Base-by-base conservation (phyloP, 306 rosid genomes). In the Malus sieversii region DNA sequence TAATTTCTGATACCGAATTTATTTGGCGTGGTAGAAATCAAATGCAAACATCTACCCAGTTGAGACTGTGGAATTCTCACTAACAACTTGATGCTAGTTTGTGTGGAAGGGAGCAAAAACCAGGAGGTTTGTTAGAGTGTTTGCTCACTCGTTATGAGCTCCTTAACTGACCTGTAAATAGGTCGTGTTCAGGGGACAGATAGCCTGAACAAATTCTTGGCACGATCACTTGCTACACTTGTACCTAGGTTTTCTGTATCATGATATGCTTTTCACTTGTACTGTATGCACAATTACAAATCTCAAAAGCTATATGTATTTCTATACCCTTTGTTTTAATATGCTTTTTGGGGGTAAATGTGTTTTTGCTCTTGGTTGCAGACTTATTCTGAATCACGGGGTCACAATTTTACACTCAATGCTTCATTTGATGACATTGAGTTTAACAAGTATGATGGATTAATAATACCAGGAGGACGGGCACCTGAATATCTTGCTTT, bases 401-500 rank as follows among this genome's bases (percentile, higher is more conserved):
- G 98, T 72, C 98, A 92, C 86, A 92, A 92, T 83, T 95, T 92
- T 75, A 32, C 79, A 10, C 87, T 95, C 76, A 95, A 92, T 81
- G 96, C 98, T 19, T 88, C 90, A 3, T 92, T 88, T 78, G 90
- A 92, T 81, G 98, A 90, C 48, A 70, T 89, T 71, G 86, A 89
- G 65, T 78, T 65, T 12, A 51, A 77, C 64, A 86, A 67, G 42
- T 92, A 92, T 75, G 97, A 95, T 76, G 98, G 98, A 57, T 66
- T 95, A 84, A 72, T 89, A 80, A 68, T 95, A n/a, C 91, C 97
- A 0, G 97, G 98, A 66, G 98, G 96, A 63, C 86, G 97, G 76
- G 92, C 98, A n/a, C 96, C 98, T 2, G 97, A 95, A 73, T 89
- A 92, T 84, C 96, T 92, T 29, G 93, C 96, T 75, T 48, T 82